Base-by-base conservation (phyloP, 176 grass and related monocot species). In the Canna indica region DNA sequence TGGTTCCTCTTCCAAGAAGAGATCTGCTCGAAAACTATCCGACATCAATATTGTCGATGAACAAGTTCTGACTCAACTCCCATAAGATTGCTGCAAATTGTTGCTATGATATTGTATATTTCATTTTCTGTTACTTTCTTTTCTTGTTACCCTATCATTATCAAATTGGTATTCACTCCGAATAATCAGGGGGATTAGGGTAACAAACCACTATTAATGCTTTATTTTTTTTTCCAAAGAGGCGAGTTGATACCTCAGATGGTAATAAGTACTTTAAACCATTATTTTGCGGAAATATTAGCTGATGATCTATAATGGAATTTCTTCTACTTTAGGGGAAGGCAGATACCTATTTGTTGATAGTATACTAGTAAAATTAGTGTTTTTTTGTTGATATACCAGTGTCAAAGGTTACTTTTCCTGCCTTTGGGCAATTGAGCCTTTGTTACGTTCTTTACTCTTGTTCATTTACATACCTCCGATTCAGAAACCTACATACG, bases 41-140 rank as follows among this genome's bases (percentile, higher is more conserved):
- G 84, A 97, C 64, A 81, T 97, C 67, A 83, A 90, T 73, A 81
- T 90, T 45, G 84, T 92, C 15, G 86, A 92, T 18, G 89, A 92
- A 73, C 86, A 97, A 82, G 86, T 97, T 59, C 1, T 4, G 28
- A 59, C 42, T n/a, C 48, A n/a, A n/a, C 24, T 13, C 64, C 52
- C 15, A n/a, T 33, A 62, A 15, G 3, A 18, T 54, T 52, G 47
- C 18, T 20, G 18, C 5, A 3, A 44, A 44, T 44, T 44, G 13
- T 44, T 44, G 2, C 22, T 29, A 60, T 60, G 26, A 31, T 12
- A 28, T 59, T 13, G 25, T 22, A 28, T n/a, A 17, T 50, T 3
- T 50, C 18, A 29, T 28, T 14, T 28, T 59, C 13, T 59, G 25
- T 30, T 60, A 22, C 2, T 54, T 60, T 60, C 12, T 31, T 28